Evolutionary conservation across 2,329 filamentous ascomycete species (phyloP).

Genomic region (Hypoxylon sp.): DNA sequence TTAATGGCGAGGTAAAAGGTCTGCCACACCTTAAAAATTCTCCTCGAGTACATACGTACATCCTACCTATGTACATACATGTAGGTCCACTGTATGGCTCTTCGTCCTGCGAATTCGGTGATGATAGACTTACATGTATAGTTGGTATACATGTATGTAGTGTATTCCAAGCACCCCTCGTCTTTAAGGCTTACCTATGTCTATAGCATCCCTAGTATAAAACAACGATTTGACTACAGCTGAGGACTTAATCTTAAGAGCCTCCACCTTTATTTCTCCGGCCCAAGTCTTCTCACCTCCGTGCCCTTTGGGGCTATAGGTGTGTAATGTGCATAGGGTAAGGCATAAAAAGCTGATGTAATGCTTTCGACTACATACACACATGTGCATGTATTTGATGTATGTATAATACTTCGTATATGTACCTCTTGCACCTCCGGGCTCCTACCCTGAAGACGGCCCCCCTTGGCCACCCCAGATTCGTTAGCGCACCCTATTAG

Average conservation of each 20-base stretch:
- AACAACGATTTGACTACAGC: background rate
- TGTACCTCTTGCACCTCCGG: constrained; percentile 9
- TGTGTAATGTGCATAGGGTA: background rate
- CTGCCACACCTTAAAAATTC: constrained; percentile 20
- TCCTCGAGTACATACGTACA: background rate
- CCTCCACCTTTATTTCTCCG: background rate
- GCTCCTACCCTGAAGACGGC: constrained; percentile 24
- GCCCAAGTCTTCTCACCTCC: background rate
- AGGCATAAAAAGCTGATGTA: constrained; percentile 8
- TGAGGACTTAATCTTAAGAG: background rate
- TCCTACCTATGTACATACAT: background rate
- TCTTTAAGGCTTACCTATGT: background rate
- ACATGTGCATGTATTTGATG: background rate
- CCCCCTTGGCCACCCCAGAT: constrained; percentile 49
- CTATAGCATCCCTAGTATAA: background rate
- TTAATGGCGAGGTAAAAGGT: constrained; percentile 10
- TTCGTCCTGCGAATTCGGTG: background rate
- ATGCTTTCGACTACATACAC: background rate
- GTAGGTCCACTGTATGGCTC: background rate
- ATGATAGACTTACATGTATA: background rate
- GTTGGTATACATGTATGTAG: background rate
- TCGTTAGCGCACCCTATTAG: constrained; percentile 46
- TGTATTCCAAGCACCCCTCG: background rate
- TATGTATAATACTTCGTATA: constrained; percentile 18
- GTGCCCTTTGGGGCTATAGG: background rate